Conservation (phyloP, 73 alveolate species). For the Paramecium sexaurelia region DNA sequence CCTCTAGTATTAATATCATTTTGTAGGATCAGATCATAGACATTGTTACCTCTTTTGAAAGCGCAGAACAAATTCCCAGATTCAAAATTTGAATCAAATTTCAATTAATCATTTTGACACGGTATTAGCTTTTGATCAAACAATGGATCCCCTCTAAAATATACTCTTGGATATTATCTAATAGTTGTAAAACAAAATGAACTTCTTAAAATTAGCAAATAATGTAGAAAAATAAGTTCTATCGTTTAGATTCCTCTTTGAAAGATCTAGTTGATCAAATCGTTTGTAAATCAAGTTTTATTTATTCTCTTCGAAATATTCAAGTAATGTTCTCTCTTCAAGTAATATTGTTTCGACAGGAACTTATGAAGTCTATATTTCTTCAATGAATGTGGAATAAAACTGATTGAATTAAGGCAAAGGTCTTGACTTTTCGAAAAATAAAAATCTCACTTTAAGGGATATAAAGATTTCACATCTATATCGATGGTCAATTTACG, state of each 20-base stretch:
- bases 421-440: constrained; percentile 41
- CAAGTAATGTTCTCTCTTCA: neutral
- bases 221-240: constrained; percentile 30
- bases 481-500: constrained; percentile 41
- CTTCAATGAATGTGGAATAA: neutral
- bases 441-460: constrained; percentile 35
- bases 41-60: constrained; percentile 62
- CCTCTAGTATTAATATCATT: constrained; percentile 80
- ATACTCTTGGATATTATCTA: constrained; percentile 48
- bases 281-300: constrained; percentile 38
- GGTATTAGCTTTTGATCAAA: constrained; percentile 17
- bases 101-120: neutral
- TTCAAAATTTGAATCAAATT: constrained; percentile 70
- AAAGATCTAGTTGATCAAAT: constrained; percentile 30
- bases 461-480: constrained; percentile 39
- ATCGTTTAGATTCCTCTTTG: neutral
- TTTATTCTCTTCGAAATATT: constrained; percentile 47
- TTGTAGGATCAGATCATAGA: constrained; percentile 71
- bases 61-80: constrained; percentile 79
- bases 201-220: constrained; percentile 39
- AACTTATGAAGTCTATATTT: neutral
- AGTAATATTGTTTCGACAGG: neutral
- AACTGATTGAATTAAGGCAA: constrained; percentile 23
- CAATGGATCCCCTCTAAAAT: constrained; percentile 19
- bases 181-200: neutral